Percentiles rank a stretch among this genome's conserved stretches.
Conservation (phyloP, 441 rosid species). For the Pelargonium fulgidum region DNA sequence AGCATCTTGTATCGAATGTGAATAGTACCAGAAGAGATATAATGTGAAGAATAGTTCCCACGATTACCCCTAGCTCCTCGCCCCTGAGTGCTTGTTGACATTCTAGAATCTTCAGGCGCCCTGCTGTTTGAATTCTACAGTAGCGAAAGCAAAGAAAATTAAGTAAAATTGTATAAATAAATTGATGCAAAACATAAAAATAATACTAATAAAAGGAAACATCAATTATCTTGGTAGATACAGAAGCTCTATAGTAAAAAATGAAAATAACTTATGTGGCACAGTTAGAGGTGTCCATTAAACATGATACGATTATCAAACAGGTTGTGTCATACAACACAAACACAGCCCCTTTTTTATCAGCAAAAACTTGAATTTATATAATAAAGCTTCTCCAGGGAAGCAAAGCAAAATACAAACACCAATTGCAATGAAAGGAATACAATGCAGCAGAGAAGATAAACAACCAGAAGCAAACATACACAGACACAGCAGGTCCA, state of each 20-base stretch:
- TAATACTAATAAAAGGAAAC: neutral
- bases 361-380: no score
- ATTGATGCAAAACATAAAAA: neutral
- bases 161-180: neutral
- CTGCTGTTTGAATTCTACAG: constrained; percentile 39
- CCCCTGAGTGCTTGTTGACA: constrained; percentile 28
- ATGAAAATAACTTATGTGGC: no score
- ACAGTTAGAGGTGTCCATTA: no score
- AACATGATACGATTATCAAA: no score
- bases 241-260: neutral
- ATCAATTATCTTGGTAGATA: neutral
- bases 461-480: no score
- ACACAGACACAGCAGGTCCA: no score
- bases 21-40: constrained; percentile 35
- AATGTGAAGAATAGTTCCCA: constrained; percentile 42
- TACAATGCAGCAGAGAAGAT: no score
- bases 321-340: no score
- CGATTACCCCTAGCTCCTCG: constrained; percentile 43
- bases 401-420: no score
- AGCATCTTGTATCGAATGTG: neutral
- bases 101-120: constrained; percentile 18
- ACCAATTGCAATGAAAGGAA: no score
- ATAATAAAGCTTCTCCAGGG: no score
- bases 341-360: no score
- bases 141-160: constrained; percentile 12